phyloP scores from a whole-genome alignment of 805 yeast genomes.

The Geotrichum ghanense region DNA sequence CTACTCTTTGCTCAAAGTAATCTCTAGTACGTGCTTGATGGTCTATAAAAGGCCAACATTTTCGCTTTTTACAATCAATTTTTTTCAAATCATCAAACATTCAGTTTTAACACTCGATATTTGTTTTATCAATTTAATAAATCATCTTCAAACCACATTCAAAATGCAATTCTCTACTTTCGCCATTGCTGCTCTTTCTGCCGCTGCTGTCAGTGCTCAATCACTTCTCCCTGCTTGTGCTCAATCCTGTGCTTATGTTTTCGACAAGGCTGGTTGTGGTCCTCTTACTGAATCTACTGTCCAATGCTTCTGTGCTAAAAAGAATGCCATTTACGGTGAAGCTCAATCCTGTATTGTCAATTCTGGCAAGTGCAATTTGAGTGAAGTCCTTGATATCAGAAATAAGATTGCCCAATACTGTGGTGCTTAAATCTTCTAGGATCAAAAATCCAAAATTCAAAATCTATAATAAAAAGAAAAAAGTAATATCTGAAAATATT shows the following conservation, averaged over 20 bases:
- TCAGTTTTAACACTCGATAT: no score
- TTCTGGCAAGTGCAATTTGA: neutral
- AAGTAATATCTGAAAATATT: no score
- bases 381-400: neutral
- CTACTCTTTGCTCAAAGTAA: no score
- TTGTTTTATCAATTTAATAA: no score
- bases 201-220: neutral
- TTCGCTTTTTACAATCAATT: no score
- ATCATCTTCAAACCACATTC: no score
- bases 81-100: no score
- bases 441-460: no score
- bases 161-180: neutral
- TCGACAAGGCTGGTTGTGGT: constrained; percentile 1
- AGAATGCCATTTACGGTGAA: neutral
- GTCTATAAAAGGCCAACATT: no score
- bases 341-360: neutral
- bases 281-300: neutral
- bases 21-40: no score
- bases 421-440: no score
- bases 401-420: neutral
- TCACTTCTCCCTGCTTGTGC: neutral
- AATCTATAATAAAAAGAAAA: no score
- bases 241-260: neutral
- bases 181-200: neutral
- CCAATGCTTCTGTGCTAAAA: neutral